These are phyloP conservation scores for Nitzschia sp. DNA, from an alignment of 108 stramenopile genomes.

Conservation along the genomic window DNA sequence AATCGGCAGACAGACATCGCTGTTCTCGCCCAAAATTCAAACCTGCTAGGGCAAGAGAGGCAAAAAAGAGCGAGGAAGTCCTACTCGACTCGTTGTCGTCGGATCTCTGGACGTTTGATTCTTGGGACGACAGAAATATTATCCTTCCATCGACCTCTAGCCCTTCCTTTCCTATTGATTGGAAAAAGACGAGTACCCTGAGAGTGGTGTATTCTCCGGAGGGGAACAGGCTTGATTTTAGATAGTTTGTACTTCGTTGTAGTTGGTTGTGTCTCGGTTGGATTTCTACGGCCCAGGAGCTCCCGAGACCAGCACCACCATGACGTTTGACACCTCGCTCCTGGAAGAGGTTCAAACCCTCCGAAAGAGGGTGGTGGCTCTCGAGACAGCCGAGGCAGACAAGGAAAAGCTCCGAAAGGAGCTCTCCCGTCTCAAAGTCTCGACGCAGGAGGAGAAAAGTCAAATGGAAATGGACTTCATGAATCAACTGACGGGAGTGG, in stretches of 20 bases:
- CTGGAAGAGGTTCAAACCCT: conserved; percentile 24
- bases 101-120: too few relatives aligned
- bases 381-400: conserved; percentile 37
- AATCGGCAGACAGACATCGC: neutral
- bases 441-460: conserved; percentile 26
- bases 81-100: too few relatives aligned
- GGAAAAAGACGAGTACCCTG: too few relatives aligned
- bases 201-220: too few relatives aligned
- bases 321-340: conserved; percentile 15
- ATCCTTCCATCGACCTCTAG: too few relatives aligned
- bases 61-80: too few relatives aligned
- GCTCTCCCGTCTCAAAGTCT: conserved; percentile 18
- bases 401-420: conserved; percentile 38
- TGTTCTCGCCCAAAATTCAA: conserved; percentile 21
- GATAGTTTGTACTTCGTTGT: neutral
- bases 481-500: conserved; percentile 34
- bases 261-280: neutral
- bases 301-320: neutral
- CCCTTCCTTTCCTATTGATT: too few relatives aligned
- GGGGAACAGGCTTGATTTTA: too few relatives aligned
- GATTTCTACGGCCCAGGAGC: neutral
- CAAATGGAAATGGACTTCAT: conserved; percentile 42
- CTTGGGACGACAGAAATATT: too few relatives aligned
- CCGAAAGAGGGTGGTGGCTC: conserved; percentile 20
- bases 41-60: neutral